Conservation (phyloP, 306 rosid species). For the Chamaecrista fasciculata region DNA sequence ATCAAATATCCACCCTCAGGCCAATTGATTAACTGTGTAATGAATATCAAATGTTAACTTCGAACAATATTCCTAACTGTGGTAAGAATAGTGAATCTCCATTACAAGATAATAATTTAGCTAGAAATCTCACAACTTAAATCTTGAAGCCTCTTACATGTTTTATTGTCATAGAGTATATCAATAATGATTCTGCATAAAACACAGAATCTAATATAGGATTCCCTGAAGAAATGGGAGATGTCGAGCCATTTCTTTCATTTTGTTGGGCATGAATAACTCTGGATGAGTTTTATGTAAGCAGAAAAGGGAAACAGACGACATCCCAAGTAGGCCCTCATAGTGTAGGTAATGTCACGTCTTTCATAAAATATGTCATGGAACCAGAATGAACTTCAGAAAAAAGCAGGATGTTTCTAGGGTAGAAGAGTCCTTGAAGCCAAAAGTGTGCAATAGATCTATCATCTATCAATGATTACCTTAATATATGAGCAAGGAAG, state of each 20-base stretch:
- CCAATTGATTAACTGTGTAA: conserved; percentile 81
- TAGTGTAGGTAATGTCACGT: not conserved
- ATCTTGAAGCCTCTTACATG: not conserved
- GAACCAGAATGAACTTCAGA: not conserved
- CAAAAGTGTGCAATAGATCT: conserved; percentile 15
- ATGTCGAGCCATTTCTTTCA: conserved; percentile 12
- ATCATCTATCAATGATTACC: conserved; percentile 48
- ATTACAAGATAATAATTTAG: conserved; percentile 7
- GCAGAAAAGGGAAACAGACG: not conserved
- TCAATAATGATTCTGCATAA: not conserved
- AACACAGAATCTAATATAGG: not conserved
- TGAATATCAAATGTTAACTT: conserved; percentile 28
- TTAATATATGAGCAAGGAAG: conserved; percentile 89
- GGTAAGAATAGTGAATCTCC: conserved; percentile 6
- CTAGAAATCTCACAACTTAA: not conserved
- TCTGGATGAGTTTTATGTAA: not conserved
- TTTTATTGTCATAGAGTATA: not conserved
- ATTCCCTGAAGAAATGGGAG: not conserved
- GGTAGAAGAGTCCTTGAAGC: not conserved
- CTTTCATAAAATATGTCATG: not conserved
- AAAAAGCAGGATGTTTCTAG: not conserved
- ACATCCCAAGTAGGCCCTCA: not conserved
- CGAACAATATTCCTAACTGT: conserved; percentile 5
- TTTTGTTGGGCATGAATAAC: not conserved
- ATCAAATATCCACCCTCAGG: conserved; percentile 84